Evolutionary conservation across 305 asterid genomes (phyloP).

Genomic region (Fraxinus floribunda): DNA sequence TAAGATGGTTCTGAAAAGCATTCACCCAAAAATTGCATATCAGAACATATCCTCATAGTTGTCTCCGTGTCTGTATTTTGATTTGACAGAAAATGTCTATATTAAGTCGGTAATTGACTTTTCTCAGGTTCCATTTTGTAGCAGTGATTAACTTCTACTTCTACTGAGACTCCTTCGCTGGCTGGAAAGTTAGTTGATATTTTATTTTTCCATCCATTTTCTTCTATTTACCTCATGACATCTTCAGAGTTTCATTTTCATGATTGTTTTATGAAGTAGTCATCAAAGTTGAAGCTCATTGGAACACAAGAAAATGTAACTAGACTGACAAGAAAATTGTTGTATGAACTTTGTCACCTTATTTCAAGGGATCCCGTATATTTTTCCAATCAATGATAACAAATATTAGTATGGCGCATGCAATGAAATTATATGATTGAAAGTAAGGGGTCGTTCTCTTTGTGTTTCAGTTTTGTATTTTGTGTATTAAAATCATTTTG

Average conservation of each 20-base stretch:
- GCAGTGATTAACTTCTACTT: background rate
- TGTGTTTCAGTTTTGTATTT: background rate
- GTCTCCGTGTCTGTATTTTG: background rate
- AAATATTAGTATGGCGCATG: background rate
- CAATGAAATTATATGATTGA: background rate
- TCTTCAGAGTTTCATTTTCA: background rate
- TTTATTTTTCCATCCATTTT: background rate
- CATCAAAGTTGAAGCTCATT: background rate
- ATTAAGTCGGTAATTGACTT: background rate
- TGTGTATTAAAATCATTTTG: too few relatives aligned
- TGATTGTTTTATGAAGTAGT: background rate
- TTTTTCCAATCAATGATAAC: background rate
- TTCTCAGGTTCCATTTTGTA: background rate
- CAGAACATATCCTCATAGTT: background rate
- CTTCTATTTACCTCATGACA: background rate
- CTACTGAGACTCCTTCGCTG: background rate
- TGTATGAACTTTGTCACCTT: background rate
- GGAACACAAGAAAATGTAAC: background rate
- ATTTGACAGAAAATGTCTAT: background rate
- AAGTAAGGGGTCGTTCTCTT: slow-evolving; percentile 22
- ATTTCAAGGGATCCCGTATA: background rate
- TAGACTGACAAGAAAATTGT: background rate
- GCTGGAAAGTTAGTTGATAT: background rate
- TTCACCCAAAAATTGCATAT: background rate
- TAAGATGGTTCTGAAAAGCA: background rate